A percentile compares a stretch with the other conserved stretches of the same genome.
These are phyloP conservation scores for Trichosporon coremiiforme DNA, from an alignment of 1,284 basidiomycete genomes.

Conservation along the genomic window DNA sequence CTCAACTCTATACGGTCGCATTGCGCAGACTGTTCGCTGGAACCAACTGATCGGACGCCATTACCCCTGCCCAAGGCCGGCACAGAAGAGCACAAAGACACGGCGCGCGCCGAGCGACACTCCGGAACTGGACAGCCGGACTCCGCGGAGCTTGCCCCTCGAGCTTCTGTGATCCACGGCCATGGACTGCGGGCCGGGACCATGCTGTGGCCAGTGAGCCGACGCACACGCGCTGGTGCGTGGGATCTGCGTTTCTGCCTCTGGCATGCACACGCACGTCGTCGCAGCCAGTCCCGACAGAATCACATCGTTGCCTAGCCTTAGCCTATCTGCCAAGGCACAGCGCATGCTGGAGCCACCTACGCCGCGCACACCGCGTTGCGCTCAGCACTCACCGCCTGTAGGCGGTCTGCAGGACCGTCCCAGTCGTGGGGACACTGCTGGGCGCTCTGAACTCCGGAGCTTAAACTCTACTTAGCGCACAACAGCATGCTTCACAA, in stretches of 20 bases:
- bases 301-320: neutral
- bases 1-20: neutral
- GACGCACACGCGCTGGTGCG: neutral
- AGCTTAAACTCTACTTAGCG: conserved; percentile 2
- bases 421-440: neutral
- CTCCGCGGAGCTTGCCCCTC: neutral
- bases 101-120: neutral
- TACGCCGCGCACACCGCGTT: neutral
- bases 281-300: too few species aligned
- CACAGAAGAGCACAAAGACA: neutral
- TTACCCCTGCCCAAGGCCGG: too few species aligned
- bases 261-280: conserved; percentile 17
- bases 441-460: neutral
- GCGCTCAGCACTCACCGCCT: neutral
- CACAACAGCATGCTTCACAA: neutral
- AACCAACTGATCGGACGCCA: conserved; percentile 3
- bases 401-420: neutral
- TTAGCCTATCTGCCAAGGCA: neutral
- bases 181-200: neutral
- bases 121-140: neutral
- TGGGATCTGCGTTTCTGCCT: neutral
- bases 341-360: conserved; percentile 2
- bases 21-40: neutral
- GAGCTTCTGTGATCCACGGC: neutral
- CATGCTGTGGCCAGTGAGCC: neutral